Conservation (phyloP, 192 early-diverging fungal species). For the Coemansia sp. region DNA sequence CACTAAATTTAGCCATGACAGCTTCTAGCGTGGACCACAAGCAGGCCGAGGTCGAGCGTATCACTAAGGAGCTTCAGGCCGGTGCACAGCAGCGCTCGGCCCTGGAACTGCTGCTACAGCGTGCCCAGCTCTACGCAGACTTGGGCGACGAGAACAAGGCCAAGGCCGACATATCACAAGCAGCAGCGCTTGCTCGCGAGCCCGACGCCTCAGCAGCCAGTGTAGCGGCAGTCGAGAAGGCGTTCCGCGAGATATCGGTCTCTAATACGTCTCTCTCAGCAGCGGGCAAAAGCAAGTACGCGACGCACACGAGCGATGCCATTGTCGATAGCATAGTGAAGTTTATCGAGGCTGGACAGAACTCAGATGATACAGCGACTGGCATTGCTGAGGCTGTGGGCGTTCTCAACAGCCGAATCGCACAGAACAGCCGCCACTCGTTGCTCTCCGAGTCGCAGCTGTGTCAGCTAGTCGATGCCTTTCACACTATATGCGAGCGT, state of each 20-base stretch:
- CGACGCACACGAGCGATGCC: not conserved
- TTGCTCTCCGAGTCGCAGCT: slow-evolving; percentile 1
- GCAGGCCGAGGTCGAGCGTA: slow-evolving; percentile 11
- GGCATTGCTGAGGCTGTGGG: not conserved
- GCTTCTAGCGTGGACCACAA: not conserved
- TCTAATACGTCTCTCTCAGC: not conserved
- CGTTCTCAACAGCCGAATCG: slow-evolving; percentile 1
- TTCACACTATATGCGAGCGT: slow-evolving; percentile 15
- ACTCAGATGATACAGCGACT: not conserved
- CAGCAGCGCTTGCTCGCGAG: slow-evolving; percentile 33
- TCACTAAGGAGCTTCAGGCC: slow-evolving; percentile 33
- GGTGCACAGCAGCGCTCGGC: not conserved
- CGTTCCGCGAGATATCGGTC: slow-evolving; percentile 23
- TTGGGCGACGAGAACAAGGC: slow-evolving; percentile 27
- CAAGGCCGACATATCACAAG: slow-evolving; percentile 29
- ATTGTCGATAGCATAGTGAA: not conserved
- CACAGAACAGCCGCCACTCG: not conserved
- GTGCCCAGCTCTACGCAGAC: slow-evolving; percentile 25
- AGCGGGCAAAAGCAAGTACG: not conserved
- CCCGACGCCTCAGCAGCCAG: slow-evolving; percentile 4
- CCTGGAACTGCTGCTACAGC: slow-evolving; percentile 20
- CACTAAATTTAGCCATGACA: not conserved
- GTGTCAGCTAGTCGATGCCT: slow-evolving; percentile 10
- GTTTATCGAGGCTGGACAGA: not conserved
- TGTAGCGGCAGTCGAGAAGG: slow-evolving; percentile 34